A percentile compares a stretch with the other conserved stretches of the same genome.
These are phyloP conservation scores for Colletotrichum tabaci DNA, from an alignment of 2,329 filamentous ascomycete species.

Conservation along the genomic window DNA sequence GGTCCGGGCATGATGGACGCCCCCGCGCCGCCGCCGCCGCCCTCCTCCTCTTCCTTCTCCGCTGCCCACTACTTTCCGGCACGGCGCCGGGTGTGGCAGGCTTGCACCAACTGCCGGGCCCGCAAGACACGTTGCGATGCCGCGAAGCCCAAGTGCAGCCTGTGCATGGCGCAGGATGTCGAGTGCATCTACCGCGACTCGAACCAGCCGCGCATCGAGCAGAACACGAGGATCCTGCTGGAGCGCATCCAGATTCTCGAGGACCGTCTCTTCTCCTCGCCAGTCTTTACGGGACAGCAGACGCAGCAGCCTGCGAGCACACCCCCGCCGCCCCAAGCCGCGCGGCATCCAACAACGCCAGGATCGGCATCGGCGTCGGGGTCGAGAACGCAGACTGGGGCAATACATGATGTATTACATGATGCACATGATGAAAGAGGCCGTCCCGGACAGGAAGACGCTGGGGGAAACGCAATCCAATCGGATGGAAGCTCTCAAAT, in stretches of 20 bases:
- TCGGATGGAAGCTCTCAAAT: slow-evolving; percentile 26
- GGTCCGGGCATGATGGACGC: slow-evolving; percentile 9
- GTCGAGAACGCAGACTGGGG: background rate
- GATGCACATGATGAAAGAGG: background rate
- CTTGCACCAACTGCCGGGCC: slow-evolving; percentile 49
- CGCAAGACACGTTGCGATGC: slow-evolving; percentile 52
- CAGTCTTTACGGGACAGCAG: slow-evolving; percentile 28
- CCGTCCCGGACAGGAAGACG: background rate
- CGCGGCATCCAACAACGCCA: slow-evolving; percentile 12
- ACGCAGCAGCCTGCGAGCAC: background rate
- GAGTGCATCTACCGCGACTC: slow-evolving; percentile 51
- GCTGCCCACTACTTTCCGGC: slow-evolving; percentile 35
- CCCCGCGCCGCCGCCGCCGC: slow-evolving; percentile 4
- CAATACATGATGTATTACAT: background rate
- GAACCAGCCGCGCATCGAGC: slow-evolving; percentile 48
- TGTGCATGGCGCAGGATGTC: slow-evolving; percentile 48
- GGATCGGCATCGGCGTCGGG: background rate
- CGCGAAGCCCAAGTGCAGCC: slow-evolving; percentile 48
- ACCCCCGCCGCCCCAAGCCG: background rate
- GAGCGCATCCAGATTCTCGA: slow-evolving; percentile 51
- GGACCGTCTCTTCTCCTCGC: slow-evolving; percentile 45
- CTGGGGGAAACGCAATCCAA: background rate
- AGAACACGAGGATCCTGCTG: slow-evolving; percentile 48
- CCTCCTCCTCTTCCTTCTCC: slow-evolving; percentile 21
- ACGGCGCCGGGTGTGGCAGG: slow-evolving; percentile 46